phyloP scores from a whole-genome alignment of 768 basidiomycete genomes.

The Phaeolepiota aurea region DNA sequence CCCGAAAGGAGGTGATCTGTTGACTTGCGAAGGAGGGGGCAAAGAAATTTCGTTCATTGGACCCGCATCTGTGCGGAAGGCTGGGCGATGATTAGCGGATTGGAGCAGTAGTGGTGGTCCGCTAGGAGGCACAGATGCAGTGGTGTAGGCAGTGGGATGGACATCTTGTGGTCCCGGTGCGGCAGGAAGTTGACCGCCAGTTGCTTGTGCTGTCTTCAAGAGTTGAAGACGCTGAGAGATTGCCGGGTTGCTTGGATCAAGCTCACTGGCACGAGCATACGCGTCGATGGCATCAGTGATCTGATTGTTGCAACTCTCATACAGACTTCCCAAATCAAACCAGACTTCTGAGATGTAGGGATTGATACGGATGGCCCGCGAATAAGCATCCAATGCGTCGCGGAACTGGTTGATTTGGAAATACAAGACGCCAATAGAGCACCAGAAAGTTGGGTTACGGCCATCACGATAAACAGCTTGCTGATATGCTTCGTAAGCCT shows the following conservation, averaged over 20 bases:
- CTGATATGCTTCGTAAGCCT: conserved; percentile 98
- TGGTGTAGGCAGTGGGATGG: conserved; percentile 91
- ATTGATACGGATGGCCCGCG: conserved; percentile 96
- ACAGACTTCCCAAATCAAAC: conserved; percentile 95
- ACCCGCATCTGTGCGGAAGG: conserved; percentile 65
- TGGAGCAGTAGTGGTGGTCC: conserved; percentile 64
- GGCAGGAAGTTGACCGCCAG: conserved; percentile 69
- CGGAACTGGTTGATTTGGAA: conserved; percentile 99
- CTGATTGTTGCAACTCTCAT: conserved; percentile 99
- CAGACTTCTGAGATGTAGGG: conserved; percentile 94
- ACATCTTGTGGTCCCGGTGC: conserved; percentile 94
- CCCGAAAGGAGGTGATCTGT: conserved; percentile 64
- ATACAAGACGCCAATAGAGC: conserved; percentile 97
- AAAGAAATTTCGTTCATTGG: conserved; percentile 47
- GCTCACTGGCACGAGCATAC: conserved; percentile 89
- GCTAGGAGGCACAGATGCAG: conserved; percentile 59
- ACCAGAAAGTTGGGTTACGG: conserved; percentile 99
- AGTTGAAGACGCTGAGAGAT: conserved; percentile 78
- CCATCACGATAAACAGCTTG: conserved; percentile 99
- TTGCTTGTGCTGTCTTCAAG: conserved; percentile 70
- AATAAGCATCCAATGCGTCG: conserved; percentile 97
- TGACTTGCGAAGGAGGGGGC: conserved; percentile 50
- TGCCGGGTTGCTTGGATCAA: conserved; percentile 78
- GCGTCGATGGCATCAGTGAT: conserved; percentile 98
- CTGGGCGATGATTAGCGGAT: conserved; percentile 37